These are phyloP conservation scores for Wickerhamomyces sp. DNA, from an alignment of 1,139 yeast species.

Conservation along the genomic window DNA sequence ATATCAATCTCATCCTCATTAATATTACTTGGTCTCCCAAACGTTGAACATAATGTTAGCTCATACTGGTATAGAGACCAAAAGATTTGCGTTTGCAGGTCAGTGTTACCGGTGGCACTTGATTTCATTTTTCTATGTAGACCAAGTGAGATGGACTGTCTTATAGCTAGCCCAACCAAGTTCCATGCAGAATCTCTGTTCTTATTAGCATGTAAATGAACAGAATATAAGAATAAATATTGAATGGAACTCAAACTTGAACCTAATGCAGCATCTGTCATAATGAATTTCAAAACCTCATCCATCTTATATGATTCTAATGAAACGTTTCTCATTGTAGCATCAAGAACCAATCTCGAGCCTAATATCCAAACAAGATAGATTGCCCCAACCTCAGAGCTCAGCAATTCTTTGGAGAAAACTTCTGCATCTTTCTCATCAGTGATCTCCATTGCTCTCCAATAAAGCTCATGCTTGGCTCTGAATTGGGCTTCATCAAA, in stretches of 20 bases:
- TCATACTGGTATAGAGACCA: constrained; percentile 37
- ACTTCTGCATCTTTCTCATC: not conserved
- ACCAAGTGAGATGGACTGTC: constrained; percentile 43
- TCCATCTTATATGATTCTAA: constrained; percentile 26
- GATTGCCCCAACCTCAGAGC: constrained; percentile 32
- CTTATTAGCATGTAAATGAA: constrained; percentile 37
- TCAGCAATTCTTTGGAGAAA: constrained; percentile 5
- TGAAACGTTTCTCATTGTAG: constrained; percentile 1
- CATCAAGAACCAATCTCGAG: constrained; percentile 17
- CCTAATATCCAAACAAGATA: constrained; percentile 41
- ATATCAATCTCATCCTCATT: constrained; percentile 52
- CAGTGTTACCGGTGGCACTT: constrained; percentile 2
- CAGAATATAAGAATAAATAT: constrained; percentile 33
- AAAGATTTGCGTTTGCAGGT: constrained; percentile 25
- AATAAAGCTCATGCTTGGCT: constrained; percentile 29
- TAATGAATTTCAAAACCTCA: constrained; percentile 34
- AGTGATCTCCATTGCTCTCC: constrained; percentile 23
- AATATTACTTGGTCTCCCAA: constrained; percentile 37
- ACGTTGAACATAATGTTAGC: constrained; percentile 32
- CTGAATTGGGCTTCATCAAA: constrained; percentile 31
- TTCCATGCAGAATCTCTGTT: constrained; percentile 43
- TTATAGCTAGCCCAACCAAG: constrained; percentile 37
- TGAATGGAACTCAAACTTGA: constrained; percentile 41
- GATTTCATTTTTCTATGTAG: constrained; percentile 30
- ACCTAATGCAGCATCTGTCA: constrained; percentile 38